phyloP scores from a whole-genome alignment of 176 grass and related monocot species.

The Miscanthus lutarioriparius region DNA sequence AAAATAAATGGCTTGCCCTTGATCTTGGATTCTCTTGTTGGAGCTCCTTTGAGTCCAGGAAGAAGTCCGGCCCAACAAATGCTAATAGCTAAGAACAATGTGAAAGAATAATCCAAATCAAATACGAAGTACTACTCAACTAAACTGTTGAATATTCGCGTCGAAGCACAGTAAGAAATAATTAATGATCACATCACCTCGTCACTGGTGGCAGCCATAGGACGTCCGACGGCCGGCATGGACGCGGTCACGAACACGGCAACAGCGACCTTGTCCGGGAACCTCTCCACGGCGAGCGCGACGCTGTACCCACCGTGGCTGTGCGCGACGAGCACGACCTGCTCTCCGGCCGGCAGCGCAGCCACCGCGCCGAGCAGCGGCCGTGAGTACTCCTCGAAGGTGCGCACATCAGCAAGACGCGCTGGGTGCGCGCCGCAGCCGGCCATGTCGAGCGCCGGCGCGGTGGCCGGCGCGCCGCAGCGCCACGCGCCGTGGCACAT shows the following conservation, averaged over 20 bases:
- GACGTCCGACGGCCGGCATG: no score
- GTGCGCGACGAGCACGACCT: constrained; percentile 44
- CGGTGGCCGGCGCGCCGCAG: not conserved
- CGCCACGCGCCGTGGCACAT: constrained; percentile 46
- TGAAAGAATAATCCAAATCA: not conserved
- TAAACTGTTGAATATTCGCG: no score
- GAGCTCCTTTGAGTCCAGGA: constrained; percentile 25
- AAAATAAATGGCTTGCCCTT: constrained; percentile 25
- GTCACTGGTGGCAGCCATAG: no score
- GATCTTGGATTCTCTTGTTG: constrained; percentile 23
- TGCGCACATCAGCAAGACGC: constrained; percentile 33
- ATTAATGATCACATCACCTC: no score
- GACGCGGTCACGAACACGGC: constrained; percentile 19
- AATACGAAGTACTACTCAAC: no score
- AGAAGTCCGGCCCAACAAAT: not conserved
- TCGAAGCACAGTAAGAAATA: no score
- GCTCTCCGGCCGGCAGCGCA: not conserved
- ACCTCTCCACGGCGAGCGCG: constrained; percentile 37
- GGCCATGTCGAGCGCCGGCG: constrained; percentile 29
- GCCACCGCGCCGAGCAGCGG: constrained; percentile 10
- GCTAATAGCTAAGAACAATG: not conserved
- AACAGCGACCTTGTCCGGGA: constrained; percentile 11
- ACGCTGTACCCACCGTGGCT: constrained; percentile 33
- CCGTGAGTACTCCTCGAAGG: constrained; percentile 21
- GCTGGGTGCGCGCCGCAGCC: constrained; percentile 28